Conservation (phyloP, 1,284 basidiomycete genomes). For the Sphaerobolus stellatus region DNA sequence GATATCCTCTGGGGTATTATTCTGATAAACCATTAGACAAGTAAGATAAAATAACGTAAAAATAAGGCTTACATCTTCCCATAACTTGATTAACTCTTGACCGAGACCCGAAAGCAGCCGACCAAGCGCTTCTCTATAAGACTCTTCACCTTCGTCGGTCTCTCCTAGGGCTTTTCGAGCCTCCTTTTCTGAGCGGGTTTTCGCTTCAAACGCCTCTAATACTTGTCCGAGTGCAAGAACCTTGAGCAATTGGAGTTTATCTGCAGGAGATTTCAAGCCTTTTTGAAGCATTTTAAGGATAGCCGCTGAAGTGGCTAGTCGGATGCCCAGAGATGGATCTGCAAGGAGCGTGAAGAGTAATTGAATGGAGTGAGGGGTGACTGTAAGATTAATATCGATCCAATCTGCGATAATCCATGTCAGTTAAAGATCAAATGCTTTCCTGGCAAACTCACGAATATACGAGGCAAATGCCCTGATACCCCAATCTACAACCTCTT, state of each 20-base stretch:
- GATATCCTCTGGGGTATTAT: conserved; percentile 60
- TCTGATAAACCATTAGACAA: conserved; percentile 40
- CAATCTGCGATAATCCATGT: conserved; percentile 60
- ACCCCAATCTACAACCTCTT: conserved; percentile 87
- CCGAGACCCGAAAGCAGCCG: conserved; percentile 84
- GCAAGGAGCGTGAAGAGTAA: conserved; percentile 85
- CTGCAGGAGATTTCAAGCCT: conserved; percentile 88
- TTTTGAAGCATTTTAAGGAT: conserved; percentile 85
- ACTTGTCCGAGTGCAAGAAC: conserved; percentile 85
- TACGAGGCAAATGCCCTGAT: conserved; percentile 91
- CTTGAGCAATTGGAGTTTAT: conserved; percentile 90
- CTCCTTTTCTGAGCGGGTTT: conserved; percentile 69
- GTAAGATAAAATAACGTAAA: conserved; percentile 8
- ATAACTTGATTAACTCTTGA: conserved; percentile 80
- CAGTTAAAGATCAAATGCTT: background rate
- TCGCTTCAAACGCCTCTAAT: conserved; percentile 74
- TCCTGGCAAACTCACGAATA: conserved; percentile 67
- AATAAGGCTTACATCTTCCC: conserved; percentile 63
- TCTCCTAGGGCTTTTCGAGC: conserved; percentile 67
- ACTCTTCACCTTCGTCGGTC: conserved; percentile 66
- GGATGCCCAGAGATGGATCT: conserved; percentile 76
- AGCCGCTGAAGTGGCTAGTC: conserved; percentile 80
- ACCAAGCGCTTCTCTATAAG: conserved; percentile 88
- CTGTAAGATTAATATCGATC: conserved; percentile 96
- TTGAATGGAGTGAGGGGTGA: conserved; percentile 87